These are phyloP conservation scores for Dothideomycetes sp. DNA, from an alignment of 2,329 filamentous ascomycete species.

Conservation along the genomic window DNA sequence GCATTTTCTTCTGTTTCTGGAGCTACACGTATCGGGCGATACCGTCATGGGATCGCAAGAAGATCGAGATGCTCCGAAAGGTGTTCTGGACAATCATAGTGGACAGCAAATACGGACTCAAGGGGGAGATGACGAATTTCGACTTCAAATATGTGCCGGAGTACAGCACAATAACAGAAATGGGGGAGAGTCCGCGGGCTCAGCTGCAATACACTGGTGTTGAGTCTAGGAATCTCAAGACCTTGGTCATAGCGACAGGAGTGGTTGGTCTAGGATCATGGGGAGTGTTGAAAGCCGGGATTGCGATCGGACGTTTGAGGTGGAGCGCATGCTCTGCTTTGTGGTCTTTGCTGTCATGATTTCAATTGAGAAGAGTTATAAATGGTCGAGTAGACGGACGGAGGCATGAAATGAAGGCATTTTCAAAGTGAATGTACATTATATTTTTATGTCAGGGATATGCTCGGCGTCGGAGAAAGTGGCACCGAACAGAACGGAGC, in stretches of 20 bases:
- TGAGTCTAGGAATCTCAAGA: slow-evolving; percentile 37
- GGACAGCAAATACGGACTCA: slow-evolving; percentile 54
- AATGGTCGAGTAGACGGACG: not conserved
- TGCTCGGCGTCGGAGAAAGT: not conserved
- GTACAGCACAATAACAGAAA: slow-evolving; percentile 37
- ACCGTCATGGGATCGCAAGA: slow-evolving; percentile 36
- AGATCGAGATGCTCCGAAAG: slow-evolving; percentile 40
- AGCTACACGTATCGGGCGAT: slow-evolving; percentile 42
- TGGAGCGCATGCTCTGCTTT: not conserved
- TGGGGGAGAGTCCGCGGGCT: slow-evolving; percentile 31
- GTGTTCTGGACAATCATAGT: slow-evolving; percentile 51
- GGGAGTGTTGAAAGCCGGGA: slow-evolving; percentile 9
- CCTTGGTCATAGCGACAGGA: slow-evolving; percentile 30
- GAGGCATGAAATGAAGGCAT: not conserved
- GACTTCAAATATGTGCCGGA: slow-evolving; percentile 61
- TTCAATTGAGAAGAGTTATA: no score
- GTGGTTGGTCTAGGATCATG: slow-evolving; percentile 17
- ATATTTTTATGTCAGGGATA: no score
- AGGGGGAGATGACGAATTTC: slow-evolving; percentile 49
- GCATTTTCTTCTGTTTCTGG: slow-evolving; percentile 50
- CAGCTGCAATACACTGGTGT: slow-evolving; percentile 26
- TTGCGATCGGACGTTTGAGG: not conserved
- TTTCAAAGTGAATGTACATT: no score
- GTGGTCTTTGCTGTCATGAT: no score
- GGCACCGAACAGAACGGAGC: not conserved